Conservation (phyloP, 257 asterid species). For the Solanum pimpinellifolium region DNA sequence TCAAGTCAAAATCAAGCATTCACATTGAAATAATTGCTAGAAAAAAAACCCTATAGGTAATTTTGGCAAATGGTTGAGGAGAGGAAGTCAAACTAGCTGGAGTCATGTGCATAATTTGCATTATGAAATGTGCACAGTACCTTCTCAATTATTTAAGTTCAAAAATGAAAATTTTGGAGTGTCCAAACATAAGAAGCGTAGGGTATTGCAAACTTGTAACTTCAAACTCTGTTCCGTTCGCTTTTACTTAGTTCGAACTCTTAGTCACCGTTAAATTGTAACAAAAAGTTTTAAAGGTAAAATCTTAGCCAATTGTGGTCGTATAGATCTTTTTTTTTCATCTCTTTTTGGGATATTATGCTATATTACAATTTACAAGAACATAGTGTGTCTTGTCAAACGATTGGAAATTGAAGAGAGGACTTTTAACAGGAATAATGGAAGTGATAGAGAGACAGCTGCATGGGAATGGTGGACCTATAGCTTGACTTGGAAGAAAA, state of each 20-base stretch:
- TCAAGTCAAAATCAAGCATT: neutral
- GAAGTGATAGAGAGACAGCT: neutral
- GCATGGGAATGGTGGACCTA: neutral
- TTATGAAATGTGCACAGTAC: neutral
- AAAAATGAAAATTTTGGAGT: neutral
- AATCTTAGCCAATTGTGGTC: neutral
- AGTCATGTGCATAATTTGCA: neutral
- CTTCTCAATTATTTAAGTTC: neutral
- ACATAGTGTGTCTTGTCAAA: neutral
- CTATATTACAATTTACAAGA: neutral
- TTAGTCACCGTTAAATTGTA: neutral
- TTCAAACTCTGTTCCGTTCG: neutral
- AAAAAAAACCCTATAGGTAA: neutral
- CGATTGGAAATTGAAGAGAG: neutral
- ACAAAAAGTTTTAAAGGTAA: neutral
- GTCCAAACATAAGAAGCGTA: neutral
- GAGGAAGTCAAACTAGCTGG: neutral
- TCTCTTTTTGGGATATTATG: neutral
- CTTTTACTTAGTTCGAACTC: neutral
- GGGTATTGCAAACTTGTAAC: neutral
- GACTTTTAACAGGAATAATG: neutral
- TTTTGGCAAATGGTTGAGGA: neutral
- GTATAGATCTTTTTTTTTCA: neutral
- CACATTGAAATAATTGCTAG: too few species aligned
- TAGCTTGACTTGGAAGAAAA: slow-evolving; percentile 37